Evolutionary conservation across 495 filamentous ascomycete genomes (phyloP).

Genomic region (Tirmania nivea): DNA sequence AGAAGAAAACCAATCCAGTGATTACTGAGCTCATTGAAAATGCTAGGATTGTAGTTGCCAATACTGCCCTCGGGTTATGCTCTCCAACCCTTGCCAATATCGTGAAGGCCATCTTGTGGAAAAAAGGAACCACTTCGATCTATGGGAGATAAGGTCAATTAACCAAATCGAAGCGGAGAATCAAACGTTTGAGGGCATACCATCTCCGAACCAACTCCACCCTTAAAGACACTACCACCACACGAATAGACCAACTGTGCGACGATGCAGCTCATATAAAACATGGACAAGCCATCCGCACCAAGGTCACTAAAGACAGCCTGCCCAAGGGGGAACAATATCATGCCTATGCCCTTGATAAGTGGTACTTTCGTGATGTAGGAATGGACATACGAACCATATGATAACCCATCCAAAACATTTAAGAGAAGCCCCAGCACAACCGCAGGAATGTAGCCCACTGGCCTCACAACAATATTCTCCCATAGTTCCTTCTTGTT

Average conservation of each 20-base stretch:
- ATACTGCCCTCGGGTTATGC: conserved; percentile 59
- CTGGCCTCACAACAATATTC: conserved; percentile 40
- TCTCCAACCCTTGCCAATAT: conserved; percentile 60
- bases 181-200: conserved; percentile 23
- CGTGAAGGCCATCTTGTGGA: conserved; percentile 87
- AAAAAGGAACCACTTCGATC: conserved; percentile 95
- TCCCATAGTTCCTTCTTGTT: conserved; percentile 40
- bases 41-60: conserved; percentile 77
- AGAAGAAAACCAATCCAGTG: conserved; percentile 75
- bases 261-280: conserved; percentile 92
- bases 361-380: too few relatives aligned
- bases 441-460: conserved; percentile 58
- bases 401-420: conserved; percentile 81
- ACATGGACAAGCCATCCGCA: conserved; percentile 89
- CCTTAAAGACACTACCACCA: conserved; percentile 68
- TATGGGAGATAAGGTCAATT: conserved; percentile 14
- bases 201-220: conserved; percentile 91
- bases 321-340: conserved; percentile 76
- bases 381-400: conserved; percentile 32
- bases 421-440: conserved; percentile 76
- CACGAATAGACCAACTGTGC: conserved; percentile 81
- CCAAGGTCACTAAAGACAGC: conserved; percentile 64
- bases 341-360: conserved; percentile 39
- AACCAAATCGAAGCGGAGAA: neutral
- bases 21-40: conserved; percentile 81